Conservation (phyloP, 192 early-diverging fungal genomes). For the Mortierella claussenii region DNA sequence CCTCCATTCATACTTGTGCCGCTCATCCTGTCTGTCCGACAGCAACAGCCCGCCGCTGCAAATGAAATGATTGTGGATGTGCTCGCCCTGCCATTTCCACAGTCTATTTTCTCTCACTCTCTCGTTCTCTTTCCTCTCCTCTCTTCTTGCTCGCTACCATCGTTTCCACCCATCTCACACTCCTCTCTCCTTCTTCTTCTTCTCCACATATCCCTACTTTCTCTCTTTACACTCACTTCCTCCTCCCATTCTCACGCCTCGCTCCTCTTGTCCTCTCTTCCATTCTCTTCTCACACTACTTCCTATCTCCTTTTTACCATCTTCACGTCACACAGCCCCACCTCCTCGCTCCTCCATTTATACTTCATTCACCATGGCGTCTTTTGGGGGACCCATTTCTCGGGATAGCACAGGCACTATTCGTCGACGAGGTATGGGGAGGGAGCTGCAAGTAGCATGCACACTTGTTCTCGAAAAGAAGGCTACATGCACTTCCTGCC, state of each 20-base stretch:
- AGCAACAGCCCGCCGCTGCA: too few relatives aligned
- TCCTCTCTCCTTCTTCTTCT: neutral
- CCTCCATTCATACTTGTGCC: too few relatives aligned
- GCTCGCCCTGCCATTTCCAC: too few relatives aligned
- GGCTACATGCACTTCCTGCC: too few relatives aligned
- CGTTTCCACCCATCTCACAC: too few relatives aligned
- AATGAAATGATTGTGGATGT: too few relatives aligned
- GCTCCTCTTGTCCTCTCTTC: neutral
- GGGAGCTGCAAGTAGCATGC: too few relatives aligned
- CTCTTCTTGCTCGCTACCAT: neutral
- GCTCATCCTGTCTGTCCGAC: too few relatives aligned
- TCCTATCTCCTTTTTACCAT: neutral
- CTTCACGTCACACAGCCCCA: neutral
- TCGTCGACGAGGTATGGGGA: constrained; percentile 38
- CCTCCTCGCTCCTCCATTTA: neutral
- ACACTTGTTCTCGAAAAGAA: too few relatives aligned
- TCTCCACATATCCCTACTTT: neutral
- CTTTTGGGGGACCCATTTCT: constrained; percentile 47
- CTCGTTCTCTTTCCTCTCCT: constrained; percentile 3
- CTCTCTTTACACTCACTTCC: neutral
- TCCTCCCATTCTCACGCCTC: neutral
- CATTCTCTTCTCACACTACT: neutral
- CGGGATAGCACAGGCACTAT: constrained; percentile 42
- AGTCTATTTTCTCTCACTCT: neutral
- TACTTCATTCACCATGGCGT: constrained; percentile 11